These are phyloP conservation scores for Blastomyces parvus DNA, from an alignment of 2,329 filamentous ascomycete species.

Conservation along the genomic window DNA sequence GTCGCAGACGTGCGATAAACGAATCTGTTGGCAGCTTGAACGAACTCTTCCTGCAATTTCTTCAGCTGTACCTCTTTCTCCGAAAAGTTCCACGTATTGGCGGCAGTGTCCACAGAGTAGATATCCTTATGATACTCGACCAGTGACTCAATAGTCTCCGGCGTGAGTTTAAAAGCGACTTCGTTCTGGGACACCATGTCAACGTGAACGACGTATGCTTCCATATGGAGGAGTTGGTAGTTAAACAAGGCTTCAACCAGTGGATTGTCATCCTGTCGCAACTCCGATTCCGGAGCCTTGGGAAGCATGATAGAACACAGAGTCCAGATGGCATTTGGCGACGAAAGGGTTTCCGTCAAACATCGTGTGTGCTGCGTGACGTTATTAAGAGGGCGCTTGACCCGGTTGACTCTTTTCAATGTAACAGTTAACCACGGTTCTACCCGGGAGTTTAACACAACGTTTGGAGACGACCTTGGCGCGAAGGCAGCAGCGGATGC, in stretches of 20 bases:
- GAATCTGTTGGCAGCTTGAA: slow-evolving; percentile 94
- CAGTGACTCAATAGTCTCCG: slow-evolving; percentile 84
- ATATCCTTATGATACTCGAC: slow-evolving; percentile 95
- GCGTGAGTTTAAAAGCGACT: slow-evolving; percentile 94
- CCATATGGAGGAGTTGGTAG: slow-evolving; percentile 84
- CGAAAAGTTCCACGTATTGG: slow-evolving; percentile 85
- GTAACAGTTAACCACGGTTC: slow-evolving; percentile 96
- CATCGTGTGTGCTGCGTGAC: slow-evolving; percentile 92
- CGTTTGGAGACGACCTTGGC: slow-evolving; percentile 84
- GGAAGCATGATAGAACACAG: slow-evolving; percentile 86
- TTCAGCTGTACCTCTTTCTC: slow-evolving; percentile 95
- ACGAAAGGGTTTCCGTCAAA: slow-evolving; percentile 87
- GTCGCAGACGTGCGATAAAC: slow-evolving; percentile 84
- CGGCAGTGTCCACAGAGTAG: slow-evolving; percentile 81
- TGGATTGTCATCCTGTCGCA: slow-evolving; percentile 71
- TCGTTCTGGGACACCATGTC: slow-evolving; percentile 98
- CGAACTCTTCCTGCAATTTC: slow-evolving; percentile 93
- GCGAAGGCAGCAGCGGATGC: slow-evolving; percentile 95
- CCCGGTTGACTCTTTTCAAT: slow-evolving; percentile 89
- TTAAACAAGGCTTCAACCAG: slow-evolving; percentile 82
- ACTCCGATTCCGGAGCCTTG: slow-evolving; percentile 76
- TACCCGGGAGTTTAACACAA: slow-evolving; percentile 83
- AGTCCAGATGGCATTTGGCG: slow-evolving; percentile 85
- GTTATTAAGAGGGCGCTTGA: slow-evolving; percentile 96
- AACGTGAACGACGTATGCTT: slow-evolving; percentile 97